phyloP scores from a whole-genome alignment of 768 basidiomycete genomes.

The Lactarius deliciosus region DNA sequence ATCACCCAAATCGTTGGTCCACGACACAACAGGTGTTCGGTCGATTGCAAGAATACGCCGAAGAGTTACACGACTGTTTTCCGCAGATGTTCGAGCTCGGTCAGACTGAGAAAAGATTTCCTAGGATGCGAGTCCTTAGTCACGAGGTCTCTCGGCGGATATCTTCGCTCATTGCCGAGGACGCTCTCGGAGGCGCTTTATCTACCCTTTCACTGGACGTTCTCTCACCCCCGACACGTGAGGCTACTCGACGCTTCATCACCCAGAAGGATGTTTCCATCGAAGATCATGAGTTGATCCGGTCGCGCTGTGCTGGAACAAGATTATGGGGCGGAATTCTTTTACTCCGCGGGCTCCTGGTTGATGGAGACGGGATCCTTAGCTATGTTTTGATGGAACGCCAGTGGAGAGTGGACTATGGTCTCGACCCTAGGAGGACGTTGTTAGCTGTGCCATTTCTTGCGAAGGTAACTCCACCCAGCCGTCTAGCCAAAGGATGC shows the following conservation, averaged over 20 bases:
- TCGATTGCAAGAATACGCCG: constrained; percentile 32
- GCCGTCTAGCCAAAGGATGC: background rate
- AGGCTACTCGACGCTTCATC: constrained; percentile 10
- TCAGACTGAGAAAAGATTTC: constrained; percentile 3
- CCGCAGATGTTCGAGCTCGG: constrained; percentile 7
- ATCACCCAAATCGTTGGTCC: constrained; percentile 45
- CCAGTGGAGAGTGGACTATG: constrained; percentile 54
- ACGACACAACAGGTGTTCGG: constrained; percentile 42
- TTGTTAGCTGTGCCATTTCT: constrained; percentile 52
- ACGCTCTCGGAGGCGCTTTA: background rate
- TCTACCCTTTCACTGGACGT: background rate
- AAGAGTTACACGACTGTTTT: background rate
- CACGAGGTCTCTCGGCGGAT: background rate
- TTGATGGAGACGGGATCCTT: constrained; percentile 39
- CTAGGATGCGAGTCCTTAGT: constrained; percentile 7
- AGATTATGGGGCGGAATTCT: constrained; percentile 41
- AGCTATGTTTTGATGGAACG: constrained; percentile 38
- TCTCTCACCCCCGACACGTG: background rate
- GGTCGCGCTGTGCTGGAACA: constrained; percentile 5
- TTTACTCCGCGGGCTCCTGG: constrained; percentile 47
- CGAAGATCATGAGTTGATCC: background rate
- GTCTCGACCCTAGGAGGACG: constrained; percentile 43
- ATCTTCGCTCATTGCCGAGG: constrained; percentile 6
- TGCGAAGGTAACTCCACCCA: constrained; percentile 36
- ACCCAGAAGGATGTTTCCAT: constrained; percentile 1